These are phyloP conservation scores for Claviceps capensis DNA, from an alignment of 2,329 filamentous ascomycete genomes.

Conservation along the genomic window DNA sequence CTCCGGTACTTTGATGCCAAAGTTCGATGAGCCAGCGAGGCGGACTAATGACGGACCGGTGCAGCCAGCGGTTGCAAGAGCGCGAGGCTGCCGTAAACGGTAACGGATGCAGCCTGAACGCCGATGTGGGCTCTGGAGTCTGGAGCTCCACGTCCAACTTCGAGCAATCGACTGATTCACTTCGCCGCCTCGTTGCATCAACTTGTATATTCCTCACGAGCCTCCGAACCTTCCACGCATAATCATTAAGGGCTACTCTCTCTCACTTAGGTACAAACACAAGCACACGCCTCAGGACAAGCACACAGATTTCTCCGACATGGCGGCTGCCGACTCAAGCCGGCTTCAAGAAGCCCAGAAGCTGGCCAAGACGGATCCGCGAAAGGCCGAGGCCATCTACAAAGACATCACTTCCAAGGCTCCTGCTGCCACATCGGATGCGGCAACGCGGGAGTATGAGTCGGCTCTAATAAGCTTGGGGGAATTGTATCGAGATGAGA, in stretches of 20 bases:
- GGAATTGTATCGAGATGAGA: constrained; percentile 82
- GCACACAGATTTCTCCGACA: constrained; percentile 15
- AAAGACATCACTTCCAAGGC: constrained; percentile 79
- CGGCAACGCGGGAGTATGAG: constrained; percentile 84
- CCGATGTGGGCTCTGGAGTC: no score
- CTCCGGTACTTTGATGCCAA: constrained; percentile 1
- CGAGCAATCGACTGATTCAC: neutral
- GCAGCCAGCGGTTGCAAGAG: no score
- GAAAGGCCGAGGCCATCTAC: constrained; percentile 76
- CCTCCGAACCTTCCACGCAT: neutral
- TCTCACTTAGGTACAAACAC: neutral
- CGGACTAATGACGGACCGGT: constrained; percentile 19
- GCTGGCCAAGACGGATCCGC: constrained; percentile 64
- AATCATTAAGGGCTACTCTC: neutral
- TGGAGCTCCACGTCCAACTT: no score
- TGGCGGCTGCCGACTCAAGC: constrained; percentile 45
- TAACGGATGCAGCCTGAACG: no score
- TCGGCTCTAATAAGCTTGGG: constrained; percentile 75
- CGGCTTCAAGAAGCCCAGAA: constrained; percentile 82
- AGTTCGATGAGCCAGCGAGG: neutral
- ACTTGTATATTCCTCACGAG: neutral
- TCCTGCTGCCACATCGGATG: constrained; percentile 69
- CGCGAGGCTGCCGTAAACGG: no score
- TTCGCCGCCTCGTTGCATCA: neutral
- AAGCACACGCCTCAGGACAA: neutral